Evolutionary conservation across 148 eudicot species (phyloP), one percentile per base, ranked within the genome.

Genomic region (Fagopyrum tataricum): DNA sequence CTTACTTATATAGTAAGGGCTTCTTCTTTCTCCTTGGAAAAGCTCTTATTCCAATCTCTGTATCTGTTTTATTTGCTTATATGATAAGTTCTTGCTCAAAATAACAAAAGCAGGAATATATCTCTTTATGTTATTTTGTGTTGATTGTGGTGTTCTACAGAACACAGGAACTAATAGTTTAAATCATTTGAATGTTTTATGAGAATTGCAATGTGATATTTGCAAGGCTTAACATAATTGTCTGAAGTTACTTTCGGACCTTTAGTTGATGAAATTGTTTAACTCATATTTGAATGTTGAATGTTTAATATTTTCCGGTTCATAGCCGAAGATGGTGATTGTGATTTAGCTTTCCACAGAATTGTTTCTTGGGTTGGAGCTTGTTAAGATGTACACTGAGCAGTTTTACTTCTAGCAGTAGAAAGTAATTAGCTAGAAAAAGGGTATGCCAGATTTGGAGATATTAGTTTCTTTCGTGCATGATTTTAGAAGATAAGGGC

Each of bases 1-100:
- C 91, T 91, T 37, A 91, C 98, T 71, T 95, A 95, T 79, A 73
- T 95, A 62, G 98, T 95, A 86, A 87, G 93, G 44, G 21, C 68
- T 72, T 73, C 74, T 42, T 24, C 23, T 59, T 67, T 5, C 26
- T 69, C 41, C 31, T 49, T 24, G 37, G 58, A 52, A 52, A 23
- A 59, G 61, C 24, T 20, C 26, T 15, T 23, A 39, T 24, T 24
- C 17, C 66, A 59, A 59, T 58, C 37, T 7, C 12, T 58, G 11
- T 59, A 23, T 59, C 39, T 59, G 39, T 24, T 24, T 26, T 74
- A 40, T 47, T 43, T 21, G 53, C 72, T 42, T 72, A 51, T 59
- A 8, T 72, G 51, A 72, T 23, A 44, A 5, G 23, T 41, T 69
- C 13, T 70, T 41, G 49, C 15, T 43, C 26, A 20, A 44, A 62